Evolutionary conservation across 2,329 filamentous ascomycete genomes (phyloP), one percentile per base, ranked within the genome.

Genomic region (Diaporthe vaccinii): DNA sequence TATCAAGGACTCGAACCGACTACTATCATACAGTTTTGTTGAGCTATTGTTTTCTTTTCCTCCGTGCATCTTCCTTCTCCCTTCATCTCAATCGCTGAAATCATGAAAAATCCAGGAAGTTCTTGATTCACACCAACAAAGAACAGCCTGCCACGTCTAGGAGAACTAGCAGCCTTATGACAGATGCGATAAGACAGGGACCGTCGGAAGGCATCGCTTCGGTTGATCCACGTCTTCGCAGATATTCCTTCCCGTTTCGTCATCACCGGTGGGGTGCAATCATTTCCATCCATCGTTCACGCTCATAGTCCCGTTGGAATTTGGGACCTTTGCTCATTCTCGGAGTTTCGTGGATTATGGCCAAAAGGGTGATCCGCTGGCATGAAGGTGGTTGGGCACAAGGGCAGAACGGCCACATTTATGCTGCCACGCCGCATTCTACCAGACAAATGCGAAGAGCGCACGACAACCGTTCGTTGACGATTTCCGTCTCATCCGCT

Each of bases 401-500:
- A 51, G 4, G 46, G 31, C 4, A 36, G n/a, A 8, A 65, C 44
- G 58, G n/a, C 41, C 46, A 69, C 14, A 9, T 28, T 51, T 36
- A 17, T 39, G 49, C 31, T 41, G 34, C n/a, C 34, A 51, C 49
- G 57, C 55, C 31, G 36, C 36, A 34, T 71, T 58, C 69, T 65
- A 57, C 46, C 34, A 44, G 49, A 51, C 25, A 51, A 44, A 44
- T 73, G 73, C 55, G 41, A 68, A 72, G 44, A 61, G 59, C 46
- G 61, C 53, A 70, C n/a, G n/a, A 17, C 61, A 36, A 53, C 22
- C 72, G 68, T 75, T 49, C 31, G 78, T 76, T 73, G 59, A 75
- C 61, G 72, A 39, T 55, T 58, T 34, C 22, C 51, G 31, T 36
- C 36, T 72, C 41, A 44, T 39, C 31, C 20, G 55, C 46, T 28